These are phyloP conservation scores for Croton setiger DNA, from an alignment of 441 rosid genomes.

Conservation along the genomic window DNA sequence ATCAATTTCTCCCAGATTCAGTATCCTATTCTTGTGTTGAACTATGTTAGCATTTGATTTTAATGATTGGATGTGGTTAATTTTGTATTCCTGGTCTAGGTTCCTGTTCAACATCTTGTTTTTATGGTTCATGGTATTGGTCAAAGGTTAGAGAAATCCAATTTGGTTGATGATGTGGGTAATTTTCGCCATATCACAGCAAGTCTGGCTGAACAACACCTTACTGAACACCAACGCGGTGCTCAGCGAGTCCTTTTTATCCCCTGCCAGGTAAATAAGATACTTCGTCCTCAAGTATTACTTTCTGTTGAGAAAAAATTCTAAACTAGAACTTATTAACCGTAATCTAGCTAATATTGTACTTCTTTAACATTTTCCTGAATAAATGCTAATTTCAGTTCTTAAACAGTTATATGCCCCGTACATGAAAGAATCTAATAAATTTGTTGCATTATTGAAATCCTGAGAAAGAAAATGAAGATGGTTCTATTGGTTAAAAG, in stretches of 20 bases:
- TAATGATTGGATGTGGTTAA: not conserved
- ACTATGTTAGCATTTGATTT: not conserved
- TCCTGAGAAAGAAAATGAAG: not conserved
- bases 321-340: not conserved
- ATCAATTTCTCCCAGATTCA: not conserved
- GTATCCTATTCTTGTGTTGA: not conserved
- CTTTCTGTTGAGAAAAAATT: not conserved
- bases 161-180: conserved; percentile 95
- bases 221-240: conserved; percentile 66
- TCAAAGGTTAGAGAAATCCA: conserved; percentile 96
- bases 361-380: not conserved
- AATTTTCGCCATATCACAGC: conserved; percentile 85
- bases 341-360: not conserved
- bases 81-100: conserved; percentile 45
- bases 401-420: conserved; percentile 5
- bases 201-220: conserved; percentile 74
- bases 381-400: not conserved
- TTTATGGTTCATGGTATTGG: conserved; percentile 99
- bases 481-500: not conserved
- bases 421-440: not conserved
- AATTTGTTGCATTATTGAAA: not conserved
- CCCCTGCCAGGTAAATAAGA: conserved; percentile 85
- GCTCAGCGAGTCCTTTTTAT: conserved; percentile 90
- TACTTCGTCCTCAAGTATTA: not conserved
- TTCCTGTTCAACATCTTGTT: conserved; percentile 93